phyloP scores from a whole-genome alignment of 1,139 yeast species.

The Pichia sp. region DNA sequence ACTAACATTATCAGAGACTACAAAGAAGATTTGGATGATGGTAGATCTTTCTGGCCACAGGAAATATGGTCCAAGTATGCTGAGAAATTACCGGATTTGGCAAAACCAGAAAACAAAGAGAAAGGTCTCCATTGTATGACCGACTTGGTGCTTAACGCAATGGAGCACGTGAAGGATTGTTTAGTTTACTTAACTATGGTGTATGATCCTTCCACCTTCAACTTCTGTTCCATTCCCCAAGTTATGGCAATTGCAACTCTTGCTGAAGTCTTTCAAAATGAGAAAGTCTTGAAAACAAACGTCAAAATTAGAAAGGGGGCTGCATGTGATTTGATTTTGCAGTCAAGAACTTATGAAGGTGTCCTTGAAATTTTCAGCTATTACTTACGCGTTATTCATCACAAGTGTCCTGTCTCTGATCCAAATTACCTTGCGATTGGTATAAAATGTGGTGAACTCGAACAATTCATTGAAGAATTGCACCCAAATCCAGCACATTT shows the following conservation, averaged over 20 bases:
- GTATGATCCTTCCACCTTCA: constrained; percentile 76
- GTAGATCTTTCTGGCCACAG: constrained; percentile 93
- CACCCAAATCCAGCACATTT: constrained; percentile 45
- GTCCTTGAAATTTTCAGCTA: constrained; percentile 69
- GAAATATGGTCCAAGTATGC: constrained; percentile 88
- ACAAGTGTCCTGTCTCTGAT: constrained; percentile 69
- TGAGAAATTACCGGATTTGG: constrained; percentile 53
- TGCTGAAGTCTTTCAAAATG: constrained; percentile 79
- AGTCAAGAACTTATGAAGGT: constrained; percentile 67
- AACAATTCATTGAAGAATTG: constrained; percentile 73
- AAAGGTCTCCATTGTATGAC: constrained; percentile 71
- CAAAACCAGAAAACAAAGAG: constrained; percentile 36
- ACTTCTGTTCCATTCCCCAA: constrained; percentile 95
- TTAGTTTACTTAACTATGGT: constrained; percentile 70
- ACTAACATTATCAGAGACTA: constrained; percentile 95
- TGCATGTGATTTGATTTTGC: constrained; percentile 68
- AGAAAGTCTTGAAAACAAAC: constrained; percentile 57
- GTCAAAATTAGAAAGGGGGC: constrained; percentile 93
- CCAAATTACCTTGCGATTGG: constrained; percentile 85
- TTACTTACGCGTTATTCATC: constrained; percentile 71
- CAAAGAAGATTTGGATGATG: constrained; percentile 86
- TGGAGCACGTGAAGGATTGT: constrained; percentile 72
- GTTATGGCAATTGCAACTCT: constrained; percentile 97
- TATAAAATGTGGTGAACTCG: constrained; percentile 79
- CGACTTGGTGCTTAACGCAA: constrained; percentile 74